Percentiles rank a stretch among this genome's conserved stretches.
Conservation (phyloP, 2,329 filamentous ascomycete species). For the Huntiella decipiens region DNA sequence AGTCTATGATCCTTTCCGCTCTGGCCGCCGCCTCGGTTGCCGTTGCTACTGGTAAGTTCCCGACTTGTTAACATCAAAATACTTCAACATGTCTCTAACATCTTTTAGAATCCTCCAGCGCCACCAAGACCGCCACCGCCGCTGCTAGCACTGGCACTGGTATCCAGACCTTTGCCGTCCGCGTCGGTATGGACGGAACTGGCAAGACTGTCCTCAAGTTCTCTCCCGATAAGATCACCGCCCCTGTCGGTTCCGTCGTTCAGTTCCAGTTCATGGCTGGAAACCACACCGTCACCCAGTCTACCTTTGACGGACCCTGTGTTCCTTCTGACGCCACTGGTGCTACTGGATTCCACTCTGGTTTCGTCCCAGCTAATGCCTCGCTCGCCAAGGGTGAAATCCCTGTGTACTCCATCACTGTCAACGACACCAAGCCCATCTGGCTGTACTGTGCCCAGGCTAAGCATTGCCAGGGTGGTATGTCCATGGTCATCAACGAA, state of each 20-base stretch:
- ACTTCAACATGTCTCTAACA: neutral
- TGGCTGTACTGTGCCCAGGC: slow-evolving; percentile 65
- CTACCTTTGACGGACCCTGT: slow-evolving; percentile 43
- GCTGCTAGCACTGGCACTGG: slow-evolving; percentile 3
- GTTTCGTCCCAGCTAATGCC: slow-evolving; percentile 45
- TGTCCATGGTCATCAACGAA: slow-evolving; percentile 61
- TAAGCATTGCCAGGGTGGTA: slow-evolving; percentile 55
- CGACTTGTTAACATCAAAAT: neutral
- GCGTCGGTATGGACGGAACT: slow-evolving; percentile 37
- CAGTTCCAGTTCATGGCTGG: slow-evolving; percentile 48
- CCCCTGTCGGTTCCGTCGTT: slow-evolving; percentile 47
- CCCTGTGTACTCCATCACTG: slow-evolving; percentile 50
- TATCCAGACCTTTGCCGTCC: slow-evolving; percentile 22
- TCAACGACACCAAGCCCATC: slow-evolving; percentile 50
- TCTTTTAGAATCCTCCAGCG: neutral
- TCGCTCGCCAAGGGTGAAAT: slow-evolving; percentile 29
- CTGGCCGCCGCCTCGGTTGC: slow-evolving; percentile 25
- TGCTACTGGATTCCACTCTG: slow-evolving; percentile 45
- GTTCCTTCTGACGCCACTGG: slow-evolving; percentile 35
- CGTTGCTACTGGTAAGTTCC: slow-evolving; percentile 3
- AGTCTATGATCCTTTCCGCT: slow-evolving; percentile 26
- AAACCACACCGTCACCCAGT: slow-evolving; percentile 69
- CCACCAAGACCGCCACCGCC: neutral
- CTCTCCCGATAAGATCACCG: slow-evolving; percentile 46
- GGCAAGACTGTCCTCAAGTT: slow-evolving; percentile 35